Evolutionary conservation across 2,329 filamentous ascomycete genomes (phyloP), one percentile per base, ranked within the genome.

Genomic region (Coniosporium tulheliwenetii): DNA sequence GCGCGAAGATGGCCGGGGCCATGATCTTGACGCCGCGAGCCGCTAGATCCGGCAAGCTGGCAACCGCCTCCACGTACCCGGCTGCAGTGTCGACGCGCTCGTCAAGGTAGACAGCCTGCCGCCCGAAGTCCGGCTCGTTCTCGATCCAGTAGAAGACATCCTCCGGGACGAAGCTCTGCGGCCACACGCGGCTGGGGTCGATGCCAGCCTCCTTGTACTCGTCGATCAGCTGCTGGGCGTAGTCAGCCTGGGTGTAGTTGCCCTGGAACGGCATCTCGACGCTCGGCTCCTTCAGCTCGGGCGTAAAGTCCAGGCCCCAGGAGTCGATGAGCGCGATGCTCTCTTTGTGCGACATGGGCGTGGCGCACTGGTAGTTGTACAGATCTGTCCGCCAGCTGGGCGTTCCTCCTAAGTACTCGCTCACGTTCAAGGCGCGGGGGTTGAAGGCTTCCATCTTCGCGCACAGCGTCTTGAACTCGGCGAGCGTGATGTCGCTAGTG

Each of bases 391-490:
- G 69, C 68, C 71, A 82, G 47, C 57, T 59, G 0, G 75, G 69
- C 0, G 74, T 79, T 41, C 74, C 73, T 49, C 64, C 59, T 43
- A 75, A 69, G 60, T 70, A 80, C 47, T 73, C 70, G 32, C 64
- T 56, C 0, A 72, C 61, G 1, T 69, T 81, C 14, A 70, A 70
- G 30, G 75, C 78, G 37, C 62, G 67, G 47, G 65, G 56, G 50
- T 79, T 76, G 52, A 60, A 71, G 39, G 71, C 71, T 51, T 84
- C 79, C 76, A 81, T 81, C 60, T 81, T 82, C 51, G 70, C 71
- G 60, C 79, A 84, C 5, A 84, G 70, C 5, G 68, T 64, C 57
- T 75, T 73, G 65, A 75, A 82, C 58, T 84, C 80, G 37, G 66
- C 66, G 31, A 79, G 61, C 1, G 79, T 82, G 51, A 84, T 73